Evolutionary conservation across 306 rosid genomes (phyloP).

Genomic region (Castanea crenata): DNA sequence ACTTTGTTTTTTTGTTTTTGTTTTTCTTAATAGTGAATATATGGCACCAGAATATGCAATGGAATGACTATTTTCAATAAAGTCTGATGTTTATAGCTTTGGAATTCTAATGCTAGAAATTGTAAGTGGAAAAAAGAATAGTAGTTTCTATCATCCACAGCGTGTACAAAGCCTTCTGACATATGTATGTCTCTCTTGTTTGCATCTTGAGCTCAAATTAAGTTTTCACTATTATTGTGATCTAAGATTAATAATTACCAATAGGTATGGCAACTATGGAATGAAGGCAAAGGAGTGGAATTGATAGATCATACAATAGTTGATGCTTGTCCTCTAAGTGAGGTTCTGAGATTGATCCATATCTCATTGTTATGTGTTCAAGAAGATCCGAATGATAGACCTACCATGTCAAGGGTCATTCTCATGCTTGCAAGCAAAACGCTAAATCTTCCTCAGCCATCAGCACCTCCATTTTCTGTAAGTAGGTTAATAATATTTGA

Average conservation of each 20-base stretch:
- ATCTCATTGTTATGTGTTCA: conserved; percentile 27
- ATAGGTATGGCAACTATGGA: conserved; percentile 23
- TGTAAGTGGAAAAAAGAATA: conserved; percentile 13
- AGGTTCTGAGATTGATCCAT: conserved; percentile 28
- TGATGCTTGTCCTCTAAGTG: background rate
- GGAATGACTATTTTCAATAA: too few species aligned
- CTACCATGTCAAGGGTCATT: conserved; percentile 12
- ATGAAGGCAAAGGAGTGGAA: conserved; percentile 16
- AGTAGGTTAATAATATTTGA: background rate
- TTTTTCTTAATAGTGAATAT: conserved; percentile 10
- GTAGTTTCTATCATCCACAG: background rate
- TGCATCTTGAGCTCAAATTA: background rate
- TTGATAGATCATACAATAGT: background rate
- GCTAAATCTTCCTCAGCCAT: conserved; percentile 9
- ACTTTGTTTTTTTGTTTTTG: background rate
- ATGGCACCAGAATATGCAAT: background rate
- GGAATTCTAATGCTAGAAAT: conserved; percentile 26
- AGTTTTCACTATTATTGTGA: background rate
- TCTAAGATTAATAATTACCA: background rate
- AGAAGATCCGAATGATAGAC: conserved; percentile 10
- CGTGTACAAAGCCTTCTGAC: background rate
- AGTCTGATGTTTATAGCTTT: conserved; percentile 4
- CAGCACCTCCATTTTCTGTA: conserved; percentile 10
- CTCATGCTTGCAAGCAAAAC: conserved; percentile 15
- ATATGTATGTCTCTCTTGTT: conserved; percentile 9